These are phyloP conservation scores for Misopates orontium DNA, from an alignment of 257 asterid species.

Conservation along the genomic window DNA sequence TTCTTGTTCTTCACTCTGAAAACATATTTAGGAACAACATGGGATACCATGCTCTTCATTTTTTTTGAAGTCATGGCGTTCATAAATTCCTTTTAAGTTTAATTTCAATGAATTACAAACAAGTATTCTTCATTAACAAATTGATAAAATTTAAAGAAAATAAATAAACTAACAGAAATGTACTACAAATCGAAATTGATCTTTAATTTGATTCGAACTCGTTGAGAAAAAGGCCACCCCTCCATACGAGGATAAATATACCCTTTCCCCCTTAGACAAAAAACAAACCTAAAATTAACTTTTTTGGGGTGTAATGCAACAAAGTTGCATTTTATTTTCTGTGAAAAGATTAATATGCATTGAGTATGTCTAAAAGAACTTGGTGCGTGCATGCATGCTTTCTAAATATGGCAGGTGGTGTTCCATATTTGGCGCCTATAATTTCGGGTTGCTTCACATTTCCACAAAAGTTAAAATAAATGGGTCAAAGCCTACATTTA, in stretches of 20 bases:
- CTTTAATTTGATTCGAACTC: too few species aligned
- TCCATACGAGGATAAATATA: too few species aligned
- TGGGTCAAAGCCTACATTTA: background rate
- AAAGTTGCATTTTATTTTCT: background rate
- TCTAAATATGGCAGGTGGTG: background rate
- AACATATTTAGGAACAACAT: slow-evolving; percentile 9
- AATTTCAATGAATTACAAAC: too few species aligned
- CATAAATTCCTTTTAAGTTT: too few species aligned
- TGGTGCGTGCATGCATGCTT: background rate
- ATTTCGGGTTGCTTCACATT: background rate
- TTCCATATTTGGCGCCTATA: background rate
- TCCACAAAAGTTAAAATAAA: background rate
- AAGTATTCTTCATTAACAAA: too few species aligned
- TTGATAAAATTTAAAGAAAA: too few species aligned
- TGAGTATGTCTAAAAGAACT: background rate
- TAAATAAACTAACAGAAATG: too few species aligned
- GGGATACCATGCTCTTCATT: slow-evolving; percentile 18
- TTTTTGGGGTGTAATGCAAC: background rate
- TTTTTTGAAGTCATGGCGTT: slow-evolving; percentile 10
- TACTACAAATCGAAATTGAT: too few species aligned
- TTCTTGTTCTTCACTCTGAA: slow-evolving; percentile 1
- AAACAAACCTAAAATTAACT: background rate
- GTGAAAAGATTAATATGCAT: background rate
- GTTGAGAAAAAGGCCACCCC: too few species aligned
- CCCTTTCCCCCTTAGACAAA: too few species aligned